Percentiles rank a stretch among this genome's conserved stretches.
These are phyloP conservation scores for Ceratobasidium sp. DNA, from an alignment of 1,284 basidiomycete genomes.

Conservation along the genomic window DNA sequence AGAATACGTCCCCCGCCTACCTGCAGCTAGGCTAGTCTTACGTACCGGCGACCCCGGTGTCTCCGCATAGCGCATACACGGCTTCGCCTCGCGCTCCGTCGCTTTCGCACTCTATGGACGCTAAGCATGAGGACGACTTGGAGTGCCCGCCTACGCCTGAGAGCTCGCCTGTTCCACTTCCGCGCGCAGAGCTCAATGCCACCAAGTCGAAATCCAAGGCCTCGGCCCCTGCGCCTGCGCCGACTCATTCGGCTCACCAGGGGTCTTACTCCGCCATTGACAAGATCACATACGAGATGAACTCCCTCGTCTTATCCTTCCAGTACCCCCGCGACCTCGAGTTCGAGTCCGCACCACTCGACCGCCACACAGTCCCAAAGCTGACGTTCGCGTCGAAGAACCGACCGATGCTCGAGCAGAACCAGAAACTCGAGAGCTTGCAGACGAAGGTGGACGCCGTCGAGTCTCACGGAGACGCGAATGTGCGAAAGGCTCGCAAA, in stretches of 20 bases:
- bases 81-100: not conserved
- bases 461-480: not conserved
- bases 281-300: conserved; percentile 4
- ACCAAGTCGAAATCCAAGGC: too few species aligned
- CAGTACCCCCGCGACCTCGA: conserved; percentile 24
- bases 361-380: not conserved
- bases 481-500: conserved; percentile 13
- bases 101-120: conserved; percentile 2
- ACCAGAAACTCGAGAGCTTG: conserved; percentile 1
- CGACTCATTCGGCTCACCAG: not conserved
- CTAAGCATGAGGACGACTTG: conserved; percentile 5
- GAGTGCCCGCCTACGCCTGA: conserved; percentile 10
- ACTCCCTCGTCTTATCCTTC: not conserved
- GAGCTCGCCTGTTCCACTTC: not conserved
- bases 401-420: conserved; percentile 6
- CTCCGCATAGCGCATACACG: not conserved
- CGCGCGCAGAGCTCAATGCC: too few species aligned
- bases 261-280: conserved; percentile 3
- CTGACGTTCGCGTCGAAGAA: conserved; percentile 10
- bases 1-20: not conserved
- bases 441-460: conserved; percentile 1
- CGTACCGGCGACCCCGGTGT: not conserved
- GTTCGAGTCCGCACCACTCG: not conserved
- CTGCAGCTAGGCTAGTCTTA: not conserved
- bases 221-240: too few species aligned